Evolutionary conservation across 2,329 filamentous ascomycete species (phyloP).

Genomic region (Nannizzia gypsea): DNA sequence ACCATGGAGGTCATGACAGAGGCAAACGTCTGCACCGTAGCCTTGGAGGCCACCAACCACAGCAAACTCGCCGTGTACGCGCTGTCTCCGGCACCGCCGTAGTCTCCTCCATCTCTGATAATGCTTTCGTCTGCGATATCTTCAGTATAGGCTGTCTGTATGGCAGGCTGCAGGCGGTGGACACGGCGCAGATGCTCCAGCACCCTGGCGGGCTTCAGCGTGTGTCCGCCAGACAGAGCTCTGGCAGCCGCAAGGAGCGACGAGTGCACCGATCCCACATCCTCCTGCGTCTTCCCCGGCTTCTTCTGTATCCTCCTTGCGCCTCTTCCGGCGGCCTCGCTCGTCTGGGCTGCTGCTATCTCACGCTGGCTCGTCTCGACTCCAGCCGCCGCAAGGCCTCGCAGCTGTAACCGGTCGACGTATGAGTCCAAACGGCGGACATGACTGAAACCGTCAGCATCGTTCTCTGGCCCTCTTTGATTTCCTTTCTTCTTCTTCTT

Average conservation of each 20-base stretch:
- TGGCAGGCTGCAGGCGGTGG: slow-evolving; percentile 18
- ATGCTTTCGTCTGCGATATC: neutral
- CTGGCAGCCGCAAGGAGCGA: slow-evolving; percentile 57
- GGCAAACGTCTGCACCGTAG: slow-evolving; percentile 81
- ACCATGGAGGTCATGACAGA: slow-evolving; percentile 64
- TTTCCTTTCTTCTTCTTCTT: neutral
- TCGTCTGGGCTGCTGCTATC: neutral
- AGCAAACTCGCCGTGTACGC: slow-evolving; percentile 69
- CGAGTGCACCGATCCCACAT: slow-evolving; percentile 7
- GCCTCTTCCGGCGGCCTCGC: neutral
- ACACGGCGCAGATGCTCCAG: slow-evolving; percentile 52
- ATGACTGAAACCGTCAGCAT: slow-evolving; percentile 31
- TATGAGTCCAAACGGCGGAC: slow-evolving; percentile 46
- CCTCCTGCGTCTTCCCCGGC: slow-evolving; percentile 20
- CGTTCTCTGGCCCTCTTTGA: neutral
- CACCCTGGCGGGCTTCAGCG: slow-evolving; percentile 25
- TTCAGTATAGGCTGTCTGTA: neutral
- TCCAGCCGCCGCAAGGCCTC: neutral
- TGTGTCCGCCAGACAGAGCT: slow-evolving; percentile 45
- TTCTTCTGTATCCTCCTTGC: no score
- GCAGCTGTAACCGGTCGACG: slow-evolving; percentile 46
- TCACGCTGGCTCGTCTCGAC: neutral
- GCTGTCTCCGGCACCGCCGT: slow-evolving; percentile 25
- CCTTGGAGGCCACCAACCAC: slow-evolving; percentile 85
- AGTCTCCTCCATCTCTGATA: slow-evolving; percentile 14